A percentile compares a stretch with the other conserved stretches of the same genome.
Evolutionary conservation across 257 asterid genomes (phyloP).

Genomic region (Thymus quinquecostatus): DNA sequence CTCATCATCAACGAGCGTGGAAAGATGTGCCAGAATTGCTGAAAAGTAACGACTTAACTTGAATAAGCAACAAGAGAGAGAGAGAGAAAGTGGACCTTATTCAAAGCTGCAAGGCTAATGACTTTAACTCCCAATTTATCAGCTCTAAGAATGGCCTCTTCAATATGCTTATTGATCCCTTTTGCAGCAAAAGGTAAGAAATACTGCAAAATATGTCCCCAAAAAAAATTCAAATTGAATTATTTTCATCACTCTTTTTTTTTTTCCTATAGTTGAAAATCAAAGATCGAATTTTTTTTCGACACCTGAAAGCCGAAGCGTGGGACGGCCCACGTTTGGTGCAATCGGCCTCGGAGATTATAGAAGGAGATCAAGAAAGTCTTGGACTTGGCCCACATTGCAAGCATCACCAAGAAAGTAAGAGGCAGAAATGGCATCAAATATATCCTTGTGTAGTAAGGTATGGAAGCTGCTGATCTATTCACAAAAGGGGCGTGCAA

Average conservation of each 20-base stretch:
- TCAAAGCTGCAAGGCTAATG: conserved; percentile 93
- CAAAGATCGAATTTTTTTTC: too few species aligned
- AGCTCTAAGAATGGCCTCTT: conserved; percentile 86
- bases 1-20: too few species aligned
- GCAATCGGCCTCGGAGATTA: conserved; percentile 59
- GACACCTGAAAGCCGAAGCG: conserved; percentile 93
- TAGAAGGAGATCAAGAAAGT: conserved; percentile 67
- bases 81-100: conserved; percentile 57
- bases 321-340: conserved; percentile 91
- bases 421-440: conserved; percentile 53
- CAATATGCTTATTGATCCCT: conserved; percentile 82
- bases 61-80: neutral
- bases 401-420: conserved; percentile 57
- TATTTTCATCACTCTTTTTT: neutral
- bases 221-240: neutral
- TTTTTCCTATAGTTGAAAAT: too few species aligned
- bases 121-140: conserved; percentile 88
- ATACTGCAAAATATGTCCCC: conserved; percentile 42
- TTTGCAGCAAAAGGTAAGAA: conserved; percentile 86
- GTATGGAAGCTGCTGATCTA: conserved; percentile 58
- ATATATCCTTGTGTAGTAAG: conserved; percentile 54
- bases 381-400: conserved; percentile 88
- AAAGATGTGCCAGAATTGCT: too few species aligned
- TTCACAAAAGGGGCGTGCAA: conserved; percentile 66
- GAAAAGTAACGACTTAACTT: too few species aligned